Evolutionary conservation across 2,329 filamentous ascomycete genomes (phyloP), one percentile per base, ranked within the genome.

Genomic region (Biscogniauxia sp.): DNA sequence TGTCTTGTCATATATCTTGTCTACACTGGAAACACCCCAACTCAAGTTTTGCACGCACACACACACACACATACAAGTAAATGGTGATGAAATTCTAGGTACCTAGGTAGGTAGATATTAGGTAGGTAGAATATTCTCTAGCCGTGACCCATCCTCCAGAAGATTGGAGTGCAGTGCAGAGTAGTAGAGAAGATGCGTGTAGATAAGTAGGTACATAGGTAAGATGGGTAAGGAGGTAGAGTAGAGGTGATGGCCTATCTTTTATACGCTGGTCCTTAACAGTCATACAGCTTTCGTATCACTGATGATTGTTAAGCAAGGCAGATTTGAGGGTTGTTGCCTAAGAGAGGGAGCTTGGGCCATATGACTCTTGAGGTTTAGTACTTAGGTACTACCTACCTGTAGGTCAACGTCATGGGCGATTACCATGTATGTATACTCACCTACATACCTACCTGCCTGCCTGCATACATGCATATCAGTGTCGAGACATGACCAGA

Each of bases 301-400:
- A 57, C 45, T 17, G 28, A 55, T 62, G 67, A 69, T 69, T 71
- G 65, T 69, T 71, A 71, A 71, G 69, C 69, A 71, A 71, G 69
- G 68, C 69, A 71, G 68, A 71, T 59, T 69, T 59, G 49, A 49
- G 19, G 53, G 32, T 55, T 19, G 60, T 61, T 68, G 67, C 67
- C 64, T 66, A 64, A 59, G 53, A 45, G 4, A 45, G 15, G 15
- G 37, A 45, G 15, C 37, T 54, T 54, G 52, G 25, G 52, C 15
- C 52, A 54, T 6, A 20, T 9, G 11, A 19, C 37, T n/a, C 13
- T 2, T 37, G 32, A 3, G 13, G 37, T n/a, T 45, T 41, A 17
- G 26, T 5, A 28, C 28, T 32, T 5, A 32, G 28, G 28, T 32
- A 9, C 9, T 5, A 5, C 37, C 13, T 41, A 41, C 15, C 37